Conservation (phyloP, 2,329 filamentous ascomycete genomes). For the Colletotrichum lupini region DNA sequence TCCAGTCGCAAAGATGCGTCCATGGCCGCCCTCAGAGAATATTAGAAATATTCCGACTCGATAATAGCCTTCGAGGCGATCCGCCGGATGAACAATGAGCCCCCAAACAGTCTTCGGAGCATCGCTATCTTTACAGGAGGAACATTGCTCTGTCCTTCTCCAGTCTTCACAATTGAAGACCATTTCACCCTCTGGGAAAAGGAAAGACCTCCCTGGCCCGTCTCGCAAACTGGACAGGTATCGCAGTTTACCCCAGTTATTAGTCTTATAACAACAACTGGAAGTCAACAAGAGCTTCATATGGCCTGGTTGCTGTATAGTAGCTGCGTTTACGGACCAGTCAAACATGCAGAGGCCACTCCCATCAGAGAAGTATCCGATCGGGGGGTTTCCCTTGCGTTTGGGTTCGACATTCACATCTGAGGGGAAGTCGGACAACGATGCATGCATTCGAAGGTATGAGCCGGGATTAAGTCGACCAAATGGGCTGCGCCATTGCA, state of each 20-base stretch:
- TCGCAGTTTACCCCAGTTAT: neutral
- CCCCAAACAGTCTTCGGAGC: neutral
- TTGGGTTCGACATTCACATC: neutral
- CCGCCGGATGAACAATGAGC: neutral
- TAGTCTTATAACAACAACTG: neutral
- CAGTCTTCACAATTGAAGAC: neutral
- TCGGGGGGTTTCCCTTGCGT: neutral
- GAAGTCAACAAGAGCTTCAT: neutral
- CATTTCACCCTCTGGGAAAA: neutral
- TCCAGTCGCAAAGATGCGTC: neutral
- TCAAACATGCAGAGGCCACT: neutral
- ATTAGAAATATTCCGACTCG: neutral
- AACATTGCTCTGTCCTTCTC: neutral
- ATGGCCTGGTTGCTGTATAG: neutral
- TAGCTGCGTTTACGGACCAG: neutral
- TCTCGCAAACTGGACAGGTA: neutral
- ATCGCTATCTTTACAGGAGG: neutral
- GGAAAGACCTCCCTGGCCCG: neutral
- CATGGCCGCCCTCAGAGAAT: neutral
- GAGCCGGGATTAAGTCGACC: neutral
- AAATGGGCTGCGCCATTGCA: neutral
- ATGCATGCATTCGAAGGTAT: neutral
- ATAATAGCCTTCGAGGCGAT: neutral
- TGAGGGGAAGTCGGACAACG: neutral
- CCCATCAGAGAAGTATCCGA: neutral